A percentile compares a stretch with the other conserved stretches of the same genome.
Conservation (phyloP, 345 rosid species). For the Kernera saxatilis region DNA sequence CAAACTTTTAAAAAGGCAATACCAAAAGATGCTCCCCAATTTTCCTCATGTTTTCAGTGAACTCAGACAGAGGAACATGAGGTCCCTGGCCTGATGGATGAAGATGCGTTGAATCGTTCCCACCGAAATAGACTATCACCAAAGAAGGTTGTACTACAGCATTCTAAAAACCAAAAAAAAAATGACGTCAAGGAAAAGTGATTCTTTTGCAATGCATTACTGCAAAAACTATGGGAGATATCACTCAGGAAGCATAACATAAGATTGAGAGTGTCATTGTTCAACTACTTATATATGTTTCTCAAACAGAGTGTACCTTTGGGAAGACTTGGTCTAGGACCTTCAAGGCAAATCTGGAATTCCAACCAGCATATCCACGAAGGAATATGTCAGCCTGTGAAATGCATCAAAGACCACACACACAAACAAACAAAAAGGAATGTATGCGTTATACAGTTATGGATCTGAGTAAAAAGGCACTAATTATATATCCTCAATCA, state of each 20-base stretch:
- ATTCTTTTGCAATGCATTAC: too few relatives aligned
- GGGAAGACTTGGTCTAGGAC: constrained; percentile 74
- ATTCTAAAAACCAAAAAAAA: constrained; percentile 36
- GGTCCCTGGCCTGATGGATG: constrained; percentile 61
- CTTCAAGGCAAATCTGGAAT: constrained; percentile 65
- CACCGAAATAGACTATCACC: constrained; percentile 93
- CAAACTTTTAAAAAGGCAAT: neutral
- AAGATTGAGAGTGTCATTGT: neutral
- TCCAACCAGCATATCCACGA: constrained; percentile 90
- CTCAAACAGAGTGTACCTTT: constrained; percentile 40
- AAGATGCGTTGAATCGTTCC: constrained; percentile 74
- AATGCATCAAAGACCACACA: constrained; percentile 4
- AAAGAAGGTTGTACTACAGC: constrained; percentile 65
- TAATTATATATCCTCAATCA: constrained; percentile 8
- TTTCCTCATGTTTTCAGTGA: constrained; percentile 65
- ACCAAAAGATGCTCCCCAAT: constrained; percentile 78
- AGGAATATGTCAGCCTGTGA: constrained; percentile 68
- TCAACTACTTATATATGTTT: neutral
- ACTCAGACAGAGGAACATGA: constrained; percentile 87
- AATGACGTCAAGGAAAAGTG: neutral
- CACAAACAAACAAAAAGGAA: neutral
- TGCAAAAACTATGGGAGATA: neutral
- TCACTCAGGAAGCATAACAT: neutral
- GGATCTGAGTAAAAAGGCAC: neutral
- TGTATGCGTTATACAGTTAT: too few relatives aligned